These are phyloP conservation scores for Mucor mucedo DNA, from an alignment of 371 early-diverging fungal species.

Conservation along the genomic window DNA sequence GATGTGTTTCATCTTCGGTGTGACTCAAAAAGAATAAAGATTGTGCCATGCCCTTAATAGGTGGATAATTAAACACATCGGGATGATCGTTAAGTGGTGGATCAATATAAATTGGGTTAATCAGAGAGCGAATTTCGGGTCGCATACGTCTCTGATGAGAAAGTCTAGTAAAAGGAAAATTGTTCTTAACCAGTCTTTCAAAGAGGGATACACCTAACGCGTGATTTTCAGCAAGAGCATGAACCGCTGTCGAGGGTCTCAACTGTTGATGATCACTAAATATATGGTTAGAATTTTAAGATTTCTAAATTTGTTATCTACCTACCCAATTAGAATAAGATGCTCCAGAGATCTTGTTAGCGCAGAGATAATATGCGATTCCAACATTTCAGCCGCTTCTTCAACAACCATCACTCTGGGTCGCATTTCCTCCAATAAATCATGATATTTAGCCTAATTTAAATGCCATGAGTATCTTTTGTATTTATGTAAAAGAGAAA, in stretches of 20 bases:
- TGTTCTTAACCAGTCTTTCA: slow-evolving; percentile 64
- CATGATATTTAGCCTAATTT: slow-evolving; percentile 65
- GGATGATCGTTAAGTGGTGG: slow-evolving; percentile 57
- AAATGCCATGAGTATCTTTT: background rate
- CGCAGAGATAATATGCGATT: slow-evolving; percentile 70
- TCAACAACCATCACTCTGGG: slow-evolving; percentile 69
- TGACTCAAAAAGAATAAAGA: slow-evolving; percentile 62
- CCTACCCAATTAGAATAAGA: slow-evolving; percentile 71
- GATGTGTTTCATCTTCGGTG: slow-evolving; percentile 51
- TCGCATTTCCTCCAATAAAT: slow-evolving; percentile 51
- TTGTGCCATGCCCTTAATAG: slow-evolving; percentile 62
- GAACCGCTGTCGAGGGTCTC: slow-evolving; percentile 60
- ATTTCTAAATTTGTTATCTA: background rate
- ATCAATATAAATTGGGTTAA: slow-evolving; percentile 61
- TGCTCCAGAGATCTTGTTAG: slow-evolving; percentile 64
- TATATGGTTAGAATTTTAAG: background rate
- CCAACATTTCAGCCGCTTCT: slow-evolving; percentile 80
- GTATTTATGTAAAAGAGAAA: background rate
- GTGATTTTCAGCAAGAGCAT: slow-evolving; percentile 53
- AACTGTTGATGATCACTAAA: slow-evolving; percentile 74
- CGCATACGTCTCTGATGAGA: slow-evolving; percentile 76
- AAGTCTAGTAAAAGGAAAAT: slow-evolving; percentile 58
- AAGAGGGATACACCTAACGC: slow-evolving; percentile 69
- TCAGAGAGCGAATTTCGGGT: slow-evolving; percentile 67
- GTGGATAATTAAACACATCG: slow-evolving; percentile 49